phyloP scores from a whole-genome alignment of 2,329 filamentous ascomycete genomes.

The Neofusicoccum parvum region DNA sequence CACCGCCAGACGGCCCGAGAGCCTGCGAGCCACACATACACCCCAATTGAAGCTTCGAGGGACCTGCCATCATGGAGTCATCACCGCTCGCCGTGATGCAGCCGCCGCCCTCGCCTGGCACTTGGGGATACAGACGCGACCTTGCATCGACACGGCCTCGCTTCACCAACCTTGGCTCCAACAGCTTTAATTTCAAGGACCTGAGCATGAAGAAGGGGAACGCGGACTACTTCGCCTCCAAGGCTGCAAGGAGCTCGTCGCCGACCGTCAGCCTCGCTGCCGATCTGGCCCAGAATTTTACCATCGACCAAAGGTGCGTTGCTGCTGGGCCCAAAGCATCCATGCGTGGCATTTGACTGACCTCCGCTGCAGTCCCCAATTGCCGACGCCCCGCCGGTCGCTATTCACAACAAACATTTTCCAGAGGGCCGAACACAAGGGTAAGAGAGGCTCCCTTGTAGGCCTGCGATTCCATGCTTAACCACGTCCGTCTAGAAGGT shows the following conservation, averaged over 20 bases:
- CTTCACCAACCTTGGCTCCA: conserved; percentile 59
- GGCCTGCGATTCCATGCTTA: conserved; percentile 32
- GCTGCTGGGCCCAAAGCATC: conserved; percentile 27
- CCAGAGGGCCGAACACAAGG: conserved; percentile 58
- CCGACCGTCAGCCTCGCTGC: conserved; percentile 88
- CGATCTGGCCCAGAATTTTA: conserved; percentile 95
- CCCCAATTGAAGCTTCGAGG: conserved; percentile 9
- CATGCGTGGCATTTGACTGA: conserved; percentile 38
- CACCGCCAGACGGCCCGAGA: conserved; percentile 14
- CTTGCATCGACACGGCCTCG: conserved; percentile 55
- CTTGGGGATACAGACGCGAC: conserved; percentile 64
- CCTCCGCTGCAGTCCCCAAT: conserved; percentile 66
- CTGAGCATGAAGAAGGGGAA: conserved; percentile 69
- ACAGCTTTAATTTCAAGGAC: conserved; percentile 75
- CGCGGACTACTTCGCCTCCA: conserved; percentile 80
- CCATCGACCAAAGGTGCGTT: conserved; percentile 86
- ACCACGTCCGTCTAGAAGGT: conserved; percentile 37
- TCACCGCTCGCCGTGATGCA: conserved; percentile 94
- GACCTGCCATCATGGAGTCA: conserved; percentile 54
- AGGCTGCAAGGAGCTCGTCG: conserved; percentile 79
- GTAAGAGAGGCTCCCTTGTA: conserved; percentile 50
- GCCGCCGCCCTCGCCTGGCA: conserved; percentile 65
- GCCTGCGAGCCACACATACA: conserved; percentile 6
- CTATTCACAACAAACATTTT: conserved; percentile 78
- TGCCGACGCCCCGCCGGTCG: conserved; percentile 80